These are phyloP conservation scores for Cryptococcus sp. DNA, from an alignment of 1,284 basidiomycete species.

Conservation along the genomic window DNA sequence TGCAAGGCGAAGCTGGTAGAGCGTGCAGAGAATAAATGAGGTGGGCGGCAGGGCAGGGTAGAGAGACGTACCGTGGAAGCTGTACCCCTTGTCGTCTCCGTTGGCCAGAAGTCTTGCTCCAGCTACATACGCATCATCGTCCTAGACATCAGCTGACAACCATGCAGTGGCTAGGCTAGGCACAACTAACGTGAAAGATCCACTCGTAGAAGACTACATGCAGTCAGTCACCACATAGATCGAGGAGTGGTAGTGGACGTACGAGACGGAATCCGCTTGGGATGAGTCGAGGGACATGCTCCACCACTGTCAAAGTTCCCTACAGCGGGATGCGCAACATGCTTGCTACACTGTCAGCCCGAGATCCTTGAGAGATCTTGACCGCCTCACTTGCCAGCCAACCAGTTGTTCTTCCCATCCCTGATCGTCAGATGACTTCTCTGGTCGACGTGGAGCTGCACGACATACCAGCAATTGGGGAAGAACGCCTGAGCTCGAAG, in stretches of 20 bases:
- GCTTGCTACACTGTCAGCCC: constrained; percentile 8
- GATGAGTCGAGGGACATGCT: constrained; percentile 22
- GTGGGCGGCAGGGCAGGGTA: too few species aligned
- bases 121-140: not conserved
- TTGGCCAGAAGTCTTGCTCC: constrained; percentile 13
- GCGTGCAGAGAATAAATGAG: too few species aligned
- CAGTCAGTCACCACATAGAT: not conserved
- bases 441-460: not conserved
- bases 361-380: too few species aligned
- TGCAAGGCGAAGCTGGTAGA: too few species aligned
- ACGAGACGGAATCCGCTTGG: constrained; percentile 7
- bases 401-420: constrained; percentile 25
- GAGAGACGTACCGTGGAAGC: constrained; percentile 21
- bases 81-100: constrained; percentile 23
- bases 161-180: not conserved
- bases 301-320: constrained; percentile 17
- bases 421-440: constrained; percentile 1
- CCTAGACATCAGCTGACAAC: not conserved
- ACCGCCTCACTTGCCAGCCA: constrained; percentile 18
- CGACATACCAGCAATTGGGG: constrained; percentile 24
- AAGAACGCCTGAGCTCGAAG: constrained; percentile 25
- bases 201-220: constrained; percentile 27
- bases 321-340: constrained; percentile 17
- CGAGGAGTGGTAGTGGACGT: constrained; percentile 2
- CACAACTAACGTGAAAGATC: constrained; percentile 13